Evolutionary conservation across 192 early-diverging fungal species (phyloP), one percentile per base, ranked within the genome.

Genomic region (Mortierella antarctica): DNA sequence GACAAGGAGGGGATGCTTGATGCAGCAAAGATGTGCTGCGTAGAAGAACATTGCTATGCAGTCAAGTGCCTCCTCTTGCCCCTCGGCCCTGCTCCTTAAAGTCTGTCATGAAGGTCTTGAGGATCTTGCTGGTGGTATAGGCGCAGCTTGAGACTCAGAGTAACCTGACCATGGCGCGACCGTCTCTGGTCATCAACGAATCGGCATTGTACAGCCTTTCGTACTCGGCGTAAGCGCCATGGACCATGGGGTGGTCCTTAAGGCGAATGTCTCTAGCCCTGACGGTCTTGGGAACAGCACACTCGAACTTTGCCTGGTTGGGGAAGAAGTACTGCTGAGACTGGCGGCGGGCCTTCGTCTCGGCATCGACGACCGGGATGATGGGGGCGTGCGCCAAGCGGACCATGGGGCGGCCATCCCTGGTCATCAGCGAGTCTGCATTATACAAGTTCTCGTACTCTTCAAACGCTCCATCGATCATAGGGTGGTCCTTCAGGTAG

Each of bases 361-460:
- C 54, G 7, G 21, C 14, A 44, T 23, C 13, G 15, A 50, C 31
- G 20, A 41, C 6, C 4, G 23, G 31, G 40, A 15, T 9, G 40
- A 59, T 40, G 39, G 17, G 15, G 40, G 23, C 17, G 66, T 61
- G 71, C 18, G 71, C 69, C 18, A 79, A 54, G 13, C 76, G 76
- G 54, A 79, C 76, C 68, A 79, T 71, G 12, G 9, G 57, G 20
- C 57, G 56, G 18, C 76, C 76, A 31, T 79, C 76, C 41, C 59
- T 65, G 52, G 76, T 79, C 57, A 71, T 46, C 14, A 62, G 6
- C 7, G 76, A 79, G 31, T 79, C 76, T 6, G 64, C 63, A 62
- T 79, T 71, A 64, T 79, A 79, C 23, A 79, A 20, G 6, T 9
- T 14, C 23, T 71, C 69, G 48, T 71, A 71, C 56, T 71, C 76